These are phyloP conservation scores for Strigomonas culicis DNA, from an alignment of 208 protist genomes.

Conservation along the genomic window DNA sequence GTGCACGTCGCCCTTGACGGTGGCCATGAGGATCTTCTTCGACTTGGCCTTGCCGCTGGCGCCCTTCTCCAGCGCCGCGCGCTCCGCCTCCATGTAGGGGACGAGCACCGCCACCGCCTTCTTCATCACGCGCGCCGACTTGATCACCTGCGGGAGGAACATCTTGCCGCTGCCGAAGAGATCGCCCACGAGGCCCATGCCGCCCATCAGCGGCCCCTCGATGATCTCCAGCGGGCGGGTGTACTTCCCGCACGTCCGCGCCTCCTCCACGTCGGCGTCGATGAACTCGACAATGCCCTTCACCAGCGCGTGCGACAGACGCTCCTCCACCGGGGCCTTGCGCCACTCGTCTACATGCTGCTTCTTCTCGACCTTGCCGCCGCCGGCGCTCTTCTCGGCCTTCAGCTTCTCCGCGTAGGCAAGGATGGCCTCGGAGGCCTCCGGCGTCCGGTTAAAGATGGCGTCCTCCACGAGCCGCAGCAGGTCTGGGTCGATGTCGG, in stretches of 20 bases:
- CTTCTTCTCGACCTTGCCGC: slow-evolving; percentile 28
- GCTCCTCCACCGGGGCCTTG: slow-evolving; percentile 65
- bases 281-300: slow-evolving; percentile 96
- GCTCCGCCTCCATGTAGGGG: slow-evolving; percentile 95
- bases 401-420: slow-evolving; percentile 77
- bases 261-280: slow-evolving; percentile 92
- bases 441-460: slow-evolving; percentile 86
- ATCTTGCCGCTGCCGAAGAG: slow-evolving; percentile 97
- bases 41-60: slow-evolving; percentile 21
- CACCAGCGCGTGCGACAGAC: slow-evolving; percentile 91
- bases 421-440: slow-evolving; percentile 90
- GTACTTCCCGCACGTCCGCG: slow-evolving; percentile 58
- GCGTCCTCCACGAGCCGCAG: slow-evolving; percentile 87
- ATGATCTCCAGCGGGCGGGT: slow-evolving; percentile 79
- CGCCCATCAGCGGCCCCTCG: slow-evolving; percentile 95
- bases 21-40: slow-evolving; percentile 91
- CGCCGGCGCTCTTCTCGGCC: slow-evolving; percentile 23
- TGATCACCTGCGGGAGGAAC: slow-evolving; percentile 98
- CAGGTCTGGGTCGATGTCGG: slow-evolving; percentile 89
- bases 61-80: slow-evolving; percentile 23
- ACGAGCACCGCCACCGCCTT: slow-evolving; percentile 95
- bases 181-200: slow-evolving; percentile 95
- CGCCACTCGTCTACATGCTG: slow-evolving; percentile 87
- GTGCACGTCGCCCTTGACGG: slow-evolving; percentile 98
- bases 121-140: slow-evolving; percentile 96